Base-by-base conservation (phyloP, 352 stramenopile species). In the Lagenidium sp. region DNA sequence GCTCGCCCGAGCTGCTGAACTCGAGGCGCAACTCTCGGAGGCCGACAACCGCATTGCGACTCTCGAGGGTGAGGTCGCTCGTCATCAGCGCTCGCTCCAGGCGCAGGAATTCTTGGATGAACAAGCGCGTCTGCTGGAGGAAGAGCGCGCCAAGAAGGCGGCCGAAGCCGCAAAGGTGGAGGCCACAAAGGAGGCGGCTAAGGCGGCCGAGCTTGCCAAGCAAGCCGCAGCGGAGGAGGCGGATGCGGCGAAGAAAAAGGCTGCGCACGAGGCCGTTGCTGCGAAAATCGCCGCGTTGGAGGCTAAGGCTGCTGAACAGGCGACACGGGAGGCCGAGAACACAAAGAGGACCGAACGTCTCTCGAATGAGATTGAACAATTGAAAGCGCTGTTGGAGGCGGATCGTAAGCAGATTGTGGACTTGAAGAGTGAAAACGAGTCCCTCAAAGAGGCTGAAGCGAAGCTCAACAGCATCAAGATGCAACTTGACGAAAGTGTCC, bases 11-110 rank as follows among this genome's bases (percentile, higher is more conserved):
- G 58, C 51, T 0, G 47, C 60, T 3, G 47, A 41, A 7, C 53
- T 74, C 1, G 45, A 32, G 7, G 42, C 43, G 16, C 55, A 85
- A 41, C 30, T 81, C 11, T 31, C 29, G 35, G 50, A 18, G 18
- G 44, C 54, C 5, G 54, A 57, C 15, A 16, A 22, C 20, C 41
- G 30, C 19, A 59, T 56, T 31, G 44, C 41, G 30, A 57, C 56
- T 28, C 53, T 80, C 2, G 36, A 63, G 36, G 26, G 32, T 3
- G 52, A 58, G 36, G 24, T 64, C 38, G 31, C 37, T 10, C 41
- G 43, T 15, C 36, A 47, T 22, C 26, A 51, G 18, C 50, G 43
- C 13, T 24, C 35, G 20, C 35, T 52, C 37, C 24, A 34, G 3
- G 45, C 50, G 38, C 42, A 47, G 15, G 42, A 44, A 37, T 41